These are phyloP conservation scores for Hymenoscyphus linearis DNA, from an alignment of 2,329 filamentous ascomycete species.

Conservation along the genomic window DNA sequence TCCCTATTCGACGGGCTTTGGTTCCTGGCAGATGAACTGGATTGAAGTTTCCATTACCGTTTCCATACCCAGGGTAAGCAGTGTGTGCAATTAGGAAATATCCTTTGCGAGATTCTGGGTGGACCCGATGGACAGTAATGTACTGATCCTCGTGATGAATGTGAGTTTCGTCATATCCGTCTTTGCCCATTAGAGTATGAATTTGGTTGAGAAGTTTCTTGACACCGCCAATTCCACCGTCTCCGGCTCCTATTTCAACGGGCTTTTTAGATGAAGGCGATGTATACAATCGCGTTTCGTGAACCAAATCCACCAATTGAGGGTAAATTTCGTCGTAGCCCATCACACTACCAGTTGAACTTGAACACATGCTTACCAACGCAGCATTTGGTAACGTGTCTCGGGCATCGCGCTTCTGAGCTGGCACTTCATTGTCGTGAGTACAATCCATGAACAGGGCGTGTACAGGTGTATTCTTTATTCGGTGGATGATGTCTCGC, in stretches of 20 bases:
- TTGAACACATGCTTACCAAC: constrained; percentile 92
- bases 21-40: constrained; percentile 79
- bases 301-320: constrained; percentile 84
- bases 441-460: constrained; percentile 99
- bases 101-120: constrained; percentile 85
- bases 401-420: constrained; percentile 88
- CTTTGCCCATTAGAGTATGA: constrained; percentile 90
- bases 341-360: constrained; percentile 92
- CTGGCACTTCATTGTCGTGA: constrained; percentile 94
- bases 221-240: constrained; percentile 80
- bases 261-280: constrained; percentile 65
- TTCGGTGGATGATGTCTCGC: constrained; percentile 59
- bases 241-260: constrained; percentile 62
- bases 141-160: constrained; percentile 96
- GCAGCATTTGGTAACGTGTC: constrained; percentile 94
- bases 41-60: constrained; percentile 73
- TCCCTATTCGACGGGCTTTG: constrained; percentile 77
- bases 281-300: constrained; percentile 78
- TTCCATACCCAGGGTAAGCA: constrained; percentile 85
- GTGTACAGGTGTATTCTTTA: constrained; percentile 84
- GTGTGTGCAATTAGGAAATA: constrained; percentile 96
- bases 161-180: constrained; percentile 91
- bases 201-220: constrained; percentile 94
- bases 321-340: constrained; percentile 97
- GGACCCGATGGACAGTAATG: constrained; percentile 91